phyloP scores from a whole-genome alignment of 495 filamentous ascomycete species.

The Aspergillus mulundensis region DNA sequence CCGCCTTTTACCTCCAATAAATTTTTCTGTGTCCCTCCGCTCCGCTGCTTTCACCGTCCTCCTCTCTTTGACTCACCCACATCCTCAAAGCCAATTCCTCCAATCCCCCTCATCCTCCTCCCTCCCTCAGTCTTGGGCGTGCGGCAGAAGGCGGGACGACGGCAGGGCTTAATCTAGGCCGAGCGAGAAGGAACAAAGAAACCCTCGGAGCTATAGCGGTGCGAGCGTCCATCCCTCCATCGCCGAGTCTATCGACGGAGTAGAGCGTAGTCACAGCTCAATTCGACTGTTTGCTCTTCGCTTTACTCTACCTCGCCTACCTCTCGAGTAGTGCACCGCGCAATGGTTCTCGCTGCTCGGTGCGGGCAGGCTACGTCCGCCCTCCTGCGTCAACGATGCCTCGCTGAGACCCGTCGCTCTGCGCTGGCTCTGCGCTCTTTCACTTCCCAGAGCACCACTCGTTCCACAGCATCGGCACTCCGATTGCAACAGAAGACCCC shows the following conservation, averaged over 20 bases:
- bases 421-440: constrained; percentile 40
- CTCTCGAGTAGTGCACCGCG: constrained; percentile 29
- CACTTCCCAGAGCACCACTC: constrained; percentile 34
- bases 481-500: constrained; percentile 38
- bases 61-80: constrained; percentile 7
- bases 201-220: constrained; percentile 9
- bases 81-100: constrained; percentile 8
- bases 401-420: constrained; percentile 38
- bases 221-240: constrained; percentile 6
- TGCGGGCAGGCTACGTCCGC: constrained; percentile 45
- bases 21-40: constrained; percentile 14
- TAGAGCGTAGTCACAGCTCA: constrained; percentile 10
- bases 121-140: constrained; percentile 18
- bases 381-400: constrained; percentile 44
- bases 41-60: constrained; percentile 10
- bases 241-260: constrained; percentile 13
- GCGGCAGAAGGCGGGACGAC: constrained; percentile 23
- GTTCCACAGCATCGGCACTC: constrained; percentile 33
- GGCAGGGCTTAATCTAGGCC: constrained; percentile 15
- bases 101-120: constrained; percentile 15
- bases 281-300: constrained; percentile 16
- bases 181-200: constrained; percentile 6
- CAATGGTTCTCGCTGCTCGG: constrained; percentile 51
- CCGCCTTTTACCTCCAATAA: constrained; percentile 5
- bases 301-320: constrained; percentile 5